These are phyloP conservation scores for Lactarius hengduanensis DNA, from an alignment of 768 basidiomycete species.

Conservation along the genomic window DNA sequence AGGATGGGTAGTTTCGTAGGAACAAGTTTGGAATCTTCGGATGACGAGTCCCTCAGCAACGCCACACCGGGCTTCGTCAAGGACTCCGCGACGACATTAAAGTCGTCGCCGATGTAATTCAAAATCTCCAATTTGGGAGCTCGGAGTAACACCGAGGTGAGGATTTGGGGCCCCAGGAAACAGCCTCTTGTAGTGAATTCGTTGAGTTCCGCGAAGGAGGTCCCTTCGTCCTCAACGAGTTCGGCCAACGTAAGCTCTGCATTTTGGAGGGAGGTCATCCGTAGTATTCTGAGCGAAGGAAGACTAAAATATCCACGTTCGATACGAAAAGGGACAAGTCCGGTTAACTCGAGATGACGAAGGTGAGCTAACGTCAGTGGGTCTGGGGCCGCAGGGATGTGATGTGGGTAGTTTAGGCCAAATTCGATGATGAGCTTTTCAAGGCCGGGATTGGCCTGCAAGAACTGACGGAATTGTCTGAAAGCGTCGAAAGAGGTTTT, in stretches of 20 bases:
- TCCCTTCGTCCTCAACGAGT: constrained; percentile 11
- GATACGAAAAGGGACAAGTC: neutral
- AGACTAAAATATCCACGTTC: constrained; percentile 11
- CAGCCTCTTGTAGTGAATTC: constrained; percentile 15
- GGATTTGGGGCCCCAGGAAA: neutral
- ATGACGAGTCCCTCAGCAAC: neutral
- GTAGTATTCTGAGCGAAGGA: constrained; percentile 20
- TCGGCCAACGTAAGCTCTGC: neutral
- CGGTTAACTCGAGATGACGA: constrained; percentile 22
- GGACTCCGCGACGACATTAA: constrained; percentile 9
- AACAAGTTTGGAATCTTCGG: neutral
- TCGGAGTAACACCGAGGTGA: neutral
- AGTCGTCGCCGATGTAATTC: constrained; percentile 4
- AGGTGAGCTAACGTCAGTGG: constrained; percentile 20
- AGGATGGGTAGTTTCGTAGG: constrained; percentile 16
- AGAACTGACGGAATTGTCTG: constrained; percentile 24
- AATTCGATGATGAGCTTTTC: constrained; percentile 25
- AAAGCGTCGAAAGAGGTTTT: neutral
- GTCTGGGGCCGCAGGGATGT: neutral
- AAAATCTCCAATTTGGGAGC: constrained; percentile 16
- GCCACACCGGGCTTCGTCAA: constrained; percentile 5
- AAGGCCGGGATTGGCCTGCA: constrained; percentile 30
- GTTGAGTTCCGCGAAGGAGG: constrained; percentile 19
- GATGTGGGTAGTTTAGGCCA: too few relatives aligned
- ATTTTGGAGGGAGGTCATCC: neutral